Evolutionary conservation across 331 rosid genomes (phyloP).

Genomic region (Phaseolus coccineus): DNA sequence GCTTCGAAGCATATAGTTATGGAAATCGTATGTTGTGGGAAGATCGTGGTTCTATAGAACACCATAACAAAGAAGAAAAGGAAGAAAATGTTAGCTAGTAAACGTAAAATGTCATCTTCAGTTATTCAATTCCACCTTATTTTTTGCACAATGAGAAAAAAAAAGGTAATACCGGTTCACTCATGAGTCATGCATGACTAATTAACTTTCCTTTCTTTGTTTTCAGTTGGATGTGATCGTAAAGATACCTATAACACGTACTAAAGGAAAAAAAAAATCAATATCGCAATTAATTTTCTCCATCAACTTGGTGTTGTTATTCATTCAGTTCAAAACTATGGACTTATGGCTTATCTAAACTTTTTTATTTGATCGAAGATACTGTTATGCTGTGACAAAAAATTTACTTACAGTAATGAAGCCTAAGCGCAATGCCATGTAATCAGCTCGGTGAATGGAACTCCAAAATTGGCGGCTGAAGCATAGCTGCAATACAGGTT

Average conservation of each 20-base stretch:
- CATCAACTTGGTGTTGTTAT: background rate
- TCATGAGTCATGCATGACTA: conserved; percentile 20
- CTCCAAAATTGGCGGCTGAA: conserved; percentile 97
- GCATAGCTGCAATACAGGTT: conserved; percentile 73
- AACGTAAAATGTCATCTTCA: conserved; percentile 30
- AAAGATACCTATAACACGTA: background rate
- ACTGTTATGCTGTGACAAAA: conserved; percentile 28
- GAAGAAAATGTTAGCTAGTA: conserved; percentile 41
- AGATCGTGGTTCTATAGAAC: conserved; percentile 73
- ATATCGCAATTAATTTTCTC: background rate
- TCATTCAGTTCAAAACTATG: conserved; percentile 6
- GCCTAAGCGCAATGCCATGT: conserved; percentile 93
- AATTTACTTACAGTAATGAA: conserved; percentile 71
- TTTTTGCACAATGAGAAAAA: conserved; percentile 33
- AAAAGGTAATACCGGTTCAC: background rate
- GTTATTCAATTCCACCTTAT: conserved; percentile 21
- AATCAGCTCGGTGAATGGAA: conserved; percentile 78
- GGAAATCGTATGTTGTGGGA: conserved; percentile 83
- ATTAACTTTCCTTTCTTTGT: background rate
- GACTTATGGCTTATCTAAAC: background rate
- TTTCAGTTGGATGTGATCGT: conserved; percentile 26
- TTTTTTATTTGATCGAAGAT: conserved; percentile 15
- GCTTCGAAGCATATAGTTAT: conserved; percentile 92
- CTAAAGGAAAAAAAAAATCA: background rate
- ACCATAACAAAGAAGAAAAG: conserved; percentile 41